These are phyloP conservation scores for Phaeosphaeria sp. DNA, from an alignment of 2,329 filamentous ascomycete genomes.

Conservation along the genomic window DNA sequence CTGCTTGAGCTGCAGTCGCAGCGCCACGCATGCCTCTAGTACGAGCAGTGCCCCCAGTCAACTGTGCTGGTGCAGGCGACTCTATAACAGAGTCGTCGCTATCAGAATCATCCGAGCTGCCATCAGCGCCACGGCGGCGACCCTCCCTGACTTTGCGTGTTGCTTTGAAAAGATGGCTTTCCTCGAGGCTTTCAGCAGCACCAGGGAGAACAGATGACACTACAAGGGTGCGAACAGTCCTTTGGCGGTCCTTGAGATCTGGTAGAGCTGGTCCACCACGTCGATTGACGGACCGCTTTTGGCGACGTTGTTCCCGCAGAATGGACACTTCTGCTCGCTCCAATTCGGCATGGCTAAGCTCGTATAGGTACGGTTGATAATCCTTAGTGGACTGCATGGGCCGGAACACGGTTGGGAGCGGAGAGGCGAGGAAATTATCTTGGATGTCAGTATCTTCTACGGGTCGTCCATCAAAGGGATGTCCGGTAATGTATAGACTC, in stretches of 20 bases:
- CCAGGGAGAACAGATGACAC: constrained; percentile 93
- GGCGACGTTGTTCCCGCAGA: constrained; percentile 88
- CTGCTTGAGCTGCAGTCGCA: constrained; percentile 82
- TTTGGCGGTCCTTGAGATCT: constrained; percentile 93
- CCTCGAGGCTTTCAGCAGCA: constrained; percentile 78
- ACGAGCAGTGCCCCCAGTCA: constrained; percentile 77
- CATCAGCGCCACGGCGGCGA: constrained; percentile 68
- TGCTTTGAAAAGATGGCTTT: constrained; percentile 83
- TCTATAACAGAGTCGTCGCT: constrained; percentile 87
- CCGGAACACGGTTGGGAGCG: constrained; percentile 81
- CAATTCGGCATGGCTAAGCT: constrained; percentile 87
- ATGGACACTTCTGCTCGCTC: constrained; percentile 92
- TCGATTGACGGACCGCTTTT: constrained; percentile 94
- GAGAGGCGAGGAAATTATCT: constrained; percentile 83
- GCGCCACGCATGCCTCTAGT: constrained; percentile 90
- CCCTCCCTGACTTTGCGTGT: constrained; percentile 51
- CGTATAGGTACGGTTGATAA: constrained; percentile 90
- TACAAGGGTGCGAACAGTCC: constrained; percentile 89
- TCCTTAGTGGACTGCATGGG: constrained; percentile 94
- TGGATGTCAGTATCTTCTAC: constrained; percentile 91
- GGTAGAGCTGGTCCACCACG: constrained; percentile 90
- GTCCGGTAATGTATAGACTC: constrained; percentile 89
- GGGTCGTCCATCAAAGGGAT: constrained; percentile 92
- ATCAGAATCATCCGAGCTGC: constrained; percentile 89
- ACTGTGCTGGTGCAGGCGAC: constrained; percentile 76